Conservation (phyloP, 2,329 filamentous ascomycete species). For the Microcera coccophila region DNA sequence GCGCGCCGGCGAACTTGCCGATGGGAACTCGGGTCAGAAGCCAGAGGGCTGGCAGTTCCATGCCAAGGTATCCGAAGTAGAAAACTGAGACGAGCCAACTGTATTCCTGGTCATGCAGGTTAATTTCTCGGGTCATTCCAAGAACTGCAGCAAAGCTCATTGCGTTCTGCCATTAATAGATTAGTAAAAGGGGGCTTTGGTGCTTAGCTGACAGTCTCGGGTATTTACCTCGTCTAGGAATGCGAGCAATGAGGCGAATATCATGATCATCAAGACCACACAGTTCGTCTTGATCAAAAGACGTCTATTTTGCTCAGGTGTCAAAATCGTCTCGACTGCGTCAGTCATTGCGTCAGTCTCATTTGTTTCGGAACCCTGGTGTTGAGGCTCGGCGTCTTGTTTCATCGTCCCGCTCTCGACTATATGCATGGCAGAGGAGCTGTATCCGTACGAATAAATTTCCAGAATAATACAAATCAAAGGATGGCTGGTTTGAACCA, state of each 20-base stretch:
- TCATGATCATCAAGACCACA: not conserved
- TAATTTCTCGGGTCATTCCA: slow-evolving; percentile 18
- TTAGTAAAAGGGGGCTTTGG: not conserved
- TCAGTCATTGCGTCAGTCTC: no score
- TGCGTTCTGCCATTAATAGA: no score
- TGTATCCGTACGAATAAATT: no score
- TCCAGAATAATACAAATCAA: no score
- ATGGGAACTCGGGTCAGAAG: slow-evolving; percentile 17
- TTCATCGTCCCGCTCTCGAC: no score
- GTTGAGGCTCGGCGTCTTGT: no score
- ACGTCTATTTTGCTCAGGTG: not conserved
- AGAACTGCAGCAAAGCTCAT: slow-evolving; percentile 15
- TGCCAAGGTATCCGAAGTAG: slow-evolving; percentile 45
- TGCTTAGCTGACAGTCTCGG: not conserved
- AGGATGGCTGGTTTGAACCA: no score
- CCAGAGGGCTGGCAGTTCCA: slow-evolving; percentile 41
- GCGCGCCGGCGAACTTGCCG: slow-evolving; percentile 18
- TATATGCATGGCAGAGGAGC: no score
- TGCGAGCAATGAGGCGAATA: not conserved
- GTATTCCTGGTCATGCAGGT: slow-evolving; percentile 47
- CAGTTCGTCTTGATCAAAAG: not conserved
- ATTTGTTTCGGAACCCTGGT: no score
- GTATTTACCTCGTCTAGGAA: not conserved
- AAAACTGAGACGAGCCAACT: slow-evolving; percentile 55
- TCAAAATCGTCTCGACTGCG: no score